Percentiles rank a stretch among this genome's conserved stretches.
phyloP scores from a whole-genome alignment of 306 rosid genomes.

The cucumber (Cucumis sativus) region DNA sequence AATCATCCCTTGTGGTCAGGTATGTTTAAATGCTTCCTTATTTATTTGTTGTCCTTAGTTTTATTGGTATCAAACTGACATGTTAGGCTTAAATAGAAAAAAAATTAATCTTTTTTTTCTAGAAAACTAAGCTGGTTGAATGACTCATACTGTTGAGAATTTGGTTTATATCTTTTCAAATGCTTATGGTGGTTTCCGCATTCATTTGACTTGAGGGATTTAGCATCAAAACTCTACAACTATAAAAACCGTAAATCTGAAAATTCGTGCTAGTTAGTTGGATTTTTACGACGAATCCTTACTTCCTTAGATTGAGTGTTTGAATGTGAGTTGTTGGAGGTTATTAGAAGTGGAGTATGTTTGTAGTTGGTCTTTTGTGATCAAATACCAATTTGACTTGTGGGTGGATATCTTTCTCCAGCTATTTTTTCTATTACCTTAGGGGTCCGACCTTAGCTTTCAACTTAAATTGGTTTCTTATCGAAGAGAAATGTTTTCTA shows the following conservation, averaged over 20 bases:
- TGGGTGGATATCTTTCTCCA: background rate
- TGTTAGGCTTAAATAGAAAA: background rate
- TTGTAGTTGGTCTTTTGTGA: background rate
- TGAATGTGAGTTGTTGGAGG: background rate
- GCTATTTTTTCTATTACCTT: background rate
- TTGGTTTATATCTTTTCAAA: background rate
- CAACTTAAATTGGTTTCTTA: background rate
- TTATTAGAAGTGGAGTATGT: background rate
- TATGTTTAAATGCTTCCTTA: slow-evolving; percentile 10
- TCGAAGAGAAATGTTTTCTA: background rate
- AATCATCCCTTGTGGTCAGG: slow-evolving; percentile 95
- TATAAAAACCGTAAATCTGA: background rate
- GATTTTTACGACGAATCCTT: background rate
- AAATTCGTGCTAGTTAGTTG: background rate
- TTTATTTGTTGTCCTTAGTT: background rate
- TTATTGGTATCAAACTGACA: background rate
- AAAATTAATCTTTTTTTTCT: background rate
- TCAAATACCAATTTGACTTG: background rate
- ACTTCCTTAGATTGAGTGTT: background rate
- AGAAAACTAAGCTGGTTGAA: background rate
- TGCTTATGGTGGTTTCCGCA: background rate
- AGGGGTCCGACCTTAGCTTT: background rate
- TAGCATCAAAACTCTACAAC: background rate
- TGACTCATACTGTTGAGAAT: background rate
- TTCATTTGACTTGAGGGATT: background rate